A percentile compares a stretch with the other conserved stretches of the same genome.
These are phyloP conservation scores for Dothidotthia symphoricarpi DNA, from an alignment of 2,329 filamentous ascomycete species.

Conservation along the genomic window DNA sequence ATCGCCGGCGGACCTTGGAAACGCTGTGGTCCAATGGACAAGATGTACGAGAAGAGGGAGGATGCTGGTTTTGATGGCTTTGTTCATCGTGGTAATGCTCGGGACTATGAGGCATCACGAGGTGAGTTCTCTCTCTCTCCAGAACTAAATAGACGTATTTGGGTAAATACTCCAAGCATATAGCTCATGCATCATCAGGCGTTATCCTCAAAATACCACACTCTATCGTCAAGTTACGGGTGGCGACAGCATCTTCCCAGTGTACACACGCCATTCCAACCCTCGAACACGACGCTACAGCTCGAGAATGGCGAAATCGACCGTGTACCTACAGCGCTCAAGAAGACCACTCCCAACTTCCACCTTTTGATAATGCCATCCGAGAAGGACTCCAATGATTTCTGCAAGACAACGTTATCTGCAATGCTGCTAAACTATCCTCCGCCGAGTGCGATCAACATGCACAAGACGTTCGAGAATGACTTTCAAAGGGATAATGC, in stretches of 20 bases:
- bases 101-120: constrained; percentile 20
- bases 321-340: constrained; percentile 28
- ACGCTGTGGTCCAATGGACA: constrained; percentile 32
- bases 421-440: constrained; percentile 61
- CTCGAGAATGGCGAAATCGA: constrained; percentile 35
- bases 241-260: constrained; percentile 31
- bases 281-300: constrained; percentile 36
- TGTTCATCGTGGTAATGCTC: constrained; percentile 22
- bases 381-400: constrained; percentile 47
- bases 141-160: neutral
- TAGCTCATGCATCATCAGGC: constrained; percentile 14
- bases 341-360: constrained; percentile 44
- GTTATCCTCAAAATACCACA: constrained; percentile 27
- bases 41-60: constrained; percentile 30
- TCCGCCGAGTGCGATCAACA: constrained; percentile 55
- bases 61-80: constrained; percentile 18
- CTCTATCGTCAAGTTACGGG: constrained; percentile 27
- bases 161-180: neutral
- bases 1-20: constrained; percentile 21
- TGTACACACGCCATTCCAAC: constrained; percentile 29
- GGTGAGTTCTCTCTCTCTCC: constrained; percentile 14
- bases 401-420: constrained; percentile 59
- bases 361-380: constrained; percentile 56
- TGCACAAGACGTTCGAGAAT: constrained; percentile 30
- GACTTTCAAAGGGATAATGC: constrained; percentile 44